Evolutionary conservation across 2,329 filamentous ascomycete genomes (phyloP).

Genomic region (Beauveria caledonica): DNA sequence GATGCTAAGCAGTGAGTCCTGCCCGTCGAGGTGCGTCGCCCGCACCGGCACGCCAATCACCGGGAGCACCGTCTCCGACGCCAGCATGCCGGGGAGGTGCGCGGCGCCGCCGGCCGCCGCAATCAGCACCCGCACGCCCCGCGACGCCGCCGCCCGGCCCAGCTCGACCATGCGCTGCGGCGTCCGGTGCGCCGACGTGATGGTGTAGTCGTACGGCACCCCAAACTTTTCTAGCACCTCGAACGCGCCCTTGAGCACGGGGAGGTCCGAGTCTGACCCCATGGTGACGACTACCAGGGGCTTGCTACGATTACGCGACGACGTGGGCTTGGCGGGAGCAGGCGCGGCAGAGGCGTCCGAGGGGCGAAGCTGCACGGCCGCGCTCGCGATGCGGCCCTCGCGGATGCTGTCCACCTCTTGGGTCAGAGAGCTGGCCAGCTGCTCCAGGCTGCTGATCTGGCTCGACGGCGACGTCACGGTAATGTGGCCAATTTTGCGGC

Average conservation of each 20-base stretch:
- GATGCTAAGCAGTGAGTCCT: conserved; percentile 64
- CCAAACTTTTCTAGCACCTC: conserved; percentile 59
- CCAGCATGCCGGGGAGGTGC: conserved; percentile 66
- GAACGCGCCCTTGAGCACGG: conserved; percentile 56
- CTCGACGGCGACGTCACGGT: conserved; percentile 68
- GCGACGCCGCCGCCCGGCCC: conserved; percentile 52
- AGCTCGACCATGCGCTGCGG: conserved; percentile 62
- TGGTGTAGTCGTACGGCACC: conserved; percentile 65
- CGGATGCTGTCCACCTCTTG: conserved; percentile 52
- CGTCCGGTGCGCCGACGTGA: conserved; percentile 74
- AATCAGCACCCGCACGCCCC: conserved; percentile 66
- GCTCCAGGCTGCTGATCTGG: conserved; percentile 47
- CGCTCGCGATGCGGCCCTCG: conserved; percentile 40
- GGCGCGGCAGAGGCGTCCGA: conserved; percentile 11
- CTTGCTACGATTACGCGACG: conserved; percentile 23
- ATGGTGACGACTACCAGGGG: conserved; percentile 71
- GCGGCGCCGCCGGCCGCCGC: conserved; percentile 69
- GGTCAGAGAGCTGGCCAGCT: conserved; percentile 59
- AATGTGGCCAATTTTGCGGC: conserved; percentile 92
- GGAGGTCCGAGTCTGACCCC: conserved; percentile 74
- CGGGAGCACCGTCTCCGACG: conserved; percentile 61
- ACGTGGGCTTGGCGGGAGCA: conserved; percentile 7
- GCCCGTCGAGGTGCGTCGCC: conserved; percentile 62
- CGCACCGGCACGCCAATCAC: conserved; percentile 74
- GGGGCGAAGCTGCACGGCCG: conserved; percentile 30